Evolutionary conservation across 305 asterid species (phyloP).

Genomic region (Solanum hybrid): DNA sequence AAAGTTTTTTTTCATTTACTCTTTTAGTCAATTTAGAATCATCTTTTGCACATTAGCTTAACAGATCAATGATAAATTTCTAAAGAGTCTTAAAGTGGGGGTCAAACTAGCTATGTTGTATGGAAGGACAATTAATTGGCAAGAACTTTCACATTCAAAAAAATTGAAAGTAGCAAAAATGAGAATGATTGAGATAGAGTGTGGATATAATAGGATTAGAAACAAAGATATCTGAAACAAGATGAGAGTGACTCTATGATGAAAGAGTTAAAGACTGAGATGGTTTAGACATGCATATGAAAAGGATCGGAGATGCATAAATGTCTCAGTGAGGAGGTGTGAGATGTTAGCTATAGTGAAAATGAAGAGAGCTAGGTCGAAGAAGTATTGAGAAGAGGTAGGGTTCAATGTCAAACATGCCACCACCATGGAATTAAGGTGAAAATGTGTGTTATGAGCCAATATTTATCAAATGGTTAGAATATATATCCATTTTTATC

Average conservation of each 20-base stretch:
- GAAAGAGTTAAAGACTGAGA: background rate
- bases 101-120: background rate
- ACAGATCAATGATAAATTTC: background rate
- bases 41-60: background rate
- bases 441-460: background rate
- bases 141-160: background rate
- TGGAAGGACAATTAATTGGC: background rate
- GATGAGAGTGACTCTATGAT: background rate
- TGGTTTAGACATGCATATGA: background rate
- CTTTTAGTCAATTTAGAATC: background rate
- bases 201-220: background rate
- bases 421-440: background rate
- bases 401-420: background rate
- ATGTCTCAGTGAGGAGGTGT: background rate
- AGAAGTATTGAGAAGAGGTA: background rate
- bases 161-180: background rate
- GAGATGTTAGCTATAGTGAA: background rate
- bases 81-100: background rate
- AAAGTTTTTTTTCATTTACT: background rate
- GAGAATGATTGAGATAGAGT: background rate
- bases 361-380: background rate
- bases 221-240: background rate
- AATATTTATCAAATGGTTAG: background rate
- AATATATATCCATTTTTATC: background rate
- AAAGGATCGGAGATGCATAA: background rate